phyloP scores from a whole-genome alignment of 2,329 filamentous ascomycete genomes.

The Lasiodiplodia sp. region DNA sequence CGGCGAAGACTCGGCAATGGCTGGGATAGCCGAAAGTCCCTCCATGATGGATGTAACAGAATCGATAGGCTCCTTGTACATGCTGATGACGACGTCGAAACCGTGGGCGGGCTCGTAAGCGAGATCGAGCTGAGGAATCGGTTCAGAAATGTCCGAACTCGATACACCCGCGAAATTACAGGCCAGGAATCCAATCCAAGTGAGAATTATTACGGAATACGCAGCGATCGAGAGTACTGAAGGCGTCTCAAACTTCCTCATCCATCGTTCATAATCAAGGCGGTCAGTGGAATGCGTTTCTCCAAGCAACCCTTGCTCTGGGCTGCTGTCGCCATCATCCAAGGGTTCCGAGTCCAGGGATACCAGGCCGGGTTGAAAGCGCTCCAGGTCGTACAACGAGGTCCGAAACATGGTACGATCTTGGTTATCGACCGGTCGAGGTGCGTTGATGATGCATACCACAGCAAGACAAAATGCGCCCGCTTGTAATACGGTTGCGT shows the following conservation, averaged over 20 bases:
- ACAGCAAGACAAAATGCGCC: constrained; percentile 27
- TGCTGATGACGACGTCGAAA: constrained; percentile 48
- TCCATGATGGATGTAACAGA: constrained; percentile 38
- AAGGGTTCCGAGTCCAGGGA: background rate
- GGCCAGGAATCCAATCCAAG: constrained; percentile 22
- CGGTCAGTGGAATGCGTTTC: background rate
- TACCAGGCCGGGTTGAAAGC: background rate
- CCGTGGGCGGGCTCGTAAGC: constrained; percentile 35
- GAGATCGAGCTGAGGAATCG: constrained; percentile 33
- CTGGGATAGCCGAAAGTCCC: constrained; percentile 35
- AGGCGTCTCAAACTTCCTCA: background rate
- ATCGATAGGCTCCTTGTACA: constrained; percentile 45
- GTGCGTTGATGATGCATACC: constrained; percentile 24
- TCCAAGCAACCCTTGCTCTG: constrained; percentile 9
- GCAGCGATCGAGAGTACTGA: constrained; percentile 24
- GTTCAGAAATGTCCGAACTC: background rate
- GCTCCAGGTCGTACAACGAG: constrained; percentile 12
- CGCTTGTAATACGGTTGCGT: constrained; percentile 31
- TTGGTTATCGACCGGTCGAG: background rate
- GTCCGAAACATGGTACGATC: background rate
- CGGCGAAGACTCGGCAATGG: constrained; percentile 33
- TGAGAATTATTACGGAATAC: constrained; percentile 14
- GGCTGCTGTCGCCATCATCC: constrained; percentile 13
- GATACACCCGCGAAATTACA: constrained; percentile 14
- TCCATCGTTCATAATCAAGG: background rate